Evolutionary conservation across 2,329 filamentous ascomycete genomes (phyloP), one percentile per base, ranked within the genome.

Genomic region (Fusarium papillatum): DNA sequence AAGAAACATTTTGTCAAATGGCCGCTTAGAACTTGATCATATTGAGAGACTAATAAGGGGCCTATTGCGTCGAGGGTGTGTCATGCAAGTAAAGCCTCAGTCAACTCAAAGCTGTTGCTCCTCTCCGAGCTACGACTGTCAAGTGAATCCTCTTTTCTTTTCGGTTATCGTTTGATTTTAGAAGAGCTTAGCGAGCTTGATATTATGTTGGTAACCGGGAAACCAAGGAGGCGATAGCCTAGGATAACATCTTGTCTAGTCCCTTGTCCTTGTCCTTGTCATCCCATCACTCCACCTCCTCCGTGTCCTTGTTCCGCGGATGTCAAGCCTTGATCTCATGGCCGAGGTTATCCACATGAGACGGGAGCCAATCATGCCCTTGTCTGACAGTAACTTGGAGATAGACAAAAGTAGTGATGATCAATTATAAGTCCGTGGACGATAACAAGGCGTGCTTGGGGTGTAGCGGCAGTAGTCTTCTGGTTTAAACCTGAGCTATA

Each of bases 381-480:
- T 1, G 3, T 29, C 2, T 1, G 29, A 3, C 17, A 31, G n/a
- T 19, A 55, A 31, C 50, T n/a, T 7, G 4, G 26, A 31, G 50
- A 31, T 34, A 11, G 50, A 29, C 50, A 31, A 34, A 31, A 31
- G 17, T n/a, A 19, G 24, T 4, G 10, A 34, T 53, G 24, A n/a
- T 34, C 10, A 31, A 14, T 29, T 16, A 1, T 9, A 31, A 34
- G 11, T n/a, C 17, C 6, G 31, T 31, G 4, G 26, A 34, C 11
- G 50, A 55, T 55, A 4, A 24, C 41, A 46, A 22, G 41, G 41
- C 8, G 41, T 46, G n/a, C 41, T 46, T 46, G 9, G 19, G 10
- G n/a, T 46, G 19, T 2, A 7, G 10, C 1, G 41, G 10, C n/a
- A 5, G 41, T 22, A 0, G 14, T 1, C 0, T 39, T 39, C 38